These are phyloP conservation scores for Suhomyces choctaworum DNA, from an alignment of 1,139 yeast species.

Conservation along the genomic window DNA sequence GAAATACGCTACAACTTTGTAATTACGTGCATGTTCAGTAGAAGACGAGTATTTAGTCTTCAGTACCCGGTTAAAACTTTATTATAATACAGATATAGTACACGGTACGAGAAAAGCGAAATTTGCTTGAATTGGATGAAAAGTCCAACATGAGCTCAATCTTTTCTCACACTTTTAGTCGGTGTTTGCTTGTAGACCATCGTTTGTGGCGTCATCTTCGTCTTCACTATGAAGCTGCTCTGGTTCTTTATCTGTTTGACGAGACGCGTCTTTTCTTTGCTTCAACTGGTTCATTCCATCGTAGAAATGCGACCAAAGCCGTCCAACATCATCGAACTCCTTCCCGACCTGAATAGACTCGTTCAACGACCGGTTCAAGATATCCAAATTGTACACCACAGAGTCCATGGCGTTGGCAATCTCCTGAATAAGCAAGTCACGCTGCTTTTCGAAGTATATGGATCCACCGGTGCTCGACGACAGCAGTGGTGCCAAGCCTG, in stretches of 20 bases:
- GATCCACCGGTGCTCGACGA: constrained; percentile 8
- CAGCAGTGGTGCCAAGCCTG: constrained; percentile 1
- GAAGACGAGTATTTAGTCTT: too few relatives aligned
- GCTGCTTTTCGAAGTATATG: constrained; percentile 40
- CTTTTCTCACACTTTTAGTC: too few relatives aligned
- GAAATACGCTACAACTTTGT: background rate
- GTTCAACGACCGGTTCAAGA: constrained; percentile 42
- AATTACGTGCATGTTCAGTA: constrained; percentile 5
- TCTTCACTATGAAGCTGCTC: constrained; percentile 14
- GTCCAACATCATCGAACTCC: constrained; percentile 48
- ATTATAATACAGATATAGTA: too few relatives aligned
- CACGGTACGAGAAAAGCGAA: too few relatives aligned
- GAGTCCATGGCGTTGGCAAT: constrained; percentile 42
- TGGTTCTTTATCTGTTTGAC: constrained; percentile 6
- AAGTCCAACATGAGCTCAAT: too few relatives aligned
- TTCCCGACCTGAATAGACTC: constrained; percentile 48
- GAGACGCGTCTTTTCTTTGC: constrained; percentile 14
- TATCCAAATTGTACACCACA: constrained; percentile 43
- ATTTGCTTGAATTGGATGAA: too few relatives aligned
- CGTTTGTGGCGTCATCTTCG: too few relatives aligned
- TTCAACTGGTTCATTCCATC: constrained; percentile 34
- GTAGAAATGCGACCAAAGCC: constrained; percentile 46
- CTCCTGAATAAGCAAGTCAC: constrained; percentile 47
- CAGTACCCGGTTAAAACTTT: too few relatives aligned
- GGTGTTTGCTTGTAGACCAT: too few relatives aligned